Base-by-base conservation (phyloP, 805 yeast species). In the Danielia oregonensis region DNA sequence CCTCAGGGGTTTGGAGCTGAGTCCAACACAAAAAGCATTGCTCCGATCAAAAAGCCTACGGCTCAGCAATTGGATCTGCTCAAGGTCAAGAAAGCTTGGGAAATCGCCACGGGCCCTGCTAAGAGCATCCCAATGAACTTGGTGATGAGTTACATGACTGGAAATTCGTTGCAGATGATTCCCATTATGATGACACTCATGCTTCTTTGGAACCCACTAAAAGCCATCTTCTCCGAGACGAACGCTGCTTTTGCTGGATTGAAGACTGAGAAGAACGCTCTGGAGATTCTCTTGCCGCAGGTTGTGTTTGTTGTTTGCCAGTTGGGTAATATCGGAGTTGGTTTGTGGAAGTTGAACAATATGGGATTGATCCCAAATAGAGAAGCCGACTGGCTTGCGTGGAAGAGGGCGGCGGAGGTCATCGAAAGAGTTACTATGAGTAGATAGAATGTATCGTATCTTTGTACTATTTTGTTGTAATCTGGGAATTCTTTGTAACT, bases 291-390 rank as follows among this genome's bases (percentile, higher is more conserved):
- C 37, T 35, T 64, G 19, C 71, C 81, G 9, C 74, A 75, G 65
- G 28, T 65, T 3, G 68, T 72, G 21, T 82, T 62, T 47, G 58
- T 67, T 17, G 12, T 62, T 16, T 71, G 74, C 37, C 75, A 73
- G 37, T 30, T 79, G 28, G 71, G 74, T 4, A 72, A 80, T 33
- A 65, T 89, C 62, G 74, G 68, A 3, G 76, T 87, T 24, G 97
- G 97, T 2, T 51, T 88, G 12, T 88, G 86, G 78, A 93, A 93
- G 57, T 63, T 93, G 39, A 79, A 84, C 48, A 66, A 72, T 15
- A 86, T 91, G 96, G 97, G 97, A 0, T 65, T 91, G 44, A 78
- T 91, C 39, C 98, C 98, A 15, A 86, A 83, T 48, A 82, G 79
- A 24, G 72, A 72, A 29, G 82, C 95, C 45, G 98, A 91, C 55